Evolutionary conservation across 176 grass and related monocot species (phyloP).

Genomic region (Leersia perrieri): DNA sequence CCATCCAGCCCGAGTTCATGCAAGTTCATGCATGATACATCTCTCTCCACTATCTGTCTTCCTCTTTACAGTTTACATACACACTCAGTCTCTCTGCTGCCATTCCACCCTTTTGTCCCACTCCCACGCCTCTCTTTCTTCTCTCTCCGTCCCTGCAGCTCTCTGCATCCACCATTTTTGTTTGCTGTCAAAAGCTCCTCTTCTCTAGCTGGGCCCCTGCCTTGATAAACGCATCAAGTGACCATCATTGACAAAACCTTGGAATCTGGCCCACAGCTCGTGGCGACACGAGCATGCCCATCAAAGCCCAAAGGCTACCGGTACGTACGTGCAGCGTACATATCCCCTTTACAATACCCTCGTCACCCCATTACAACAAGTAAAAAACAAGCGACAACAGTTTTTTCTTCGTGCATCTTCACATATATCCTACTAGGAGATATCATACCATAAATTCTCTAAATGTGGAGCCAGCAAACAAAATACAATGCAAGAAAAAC

Average conservation of each 20-base stretch:
- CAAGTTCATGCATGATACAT: neutral
- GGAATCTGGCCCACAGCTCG: constrained; percentile 37
- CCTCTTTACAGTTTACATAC: neutral
- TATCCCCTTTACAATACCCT: constrained; percentile 10
- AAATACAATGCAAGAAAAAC: neutral
- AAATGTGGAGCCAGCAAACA: neutral
- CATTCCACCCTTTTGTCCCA: constrained; percentile 50
- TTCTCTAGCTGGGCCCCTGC: constrained; percentile 12
- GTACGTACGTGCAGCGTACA: neutral
- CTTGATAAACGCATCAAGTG: constrained; percentile 52
- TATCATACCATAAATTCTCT: neutral
- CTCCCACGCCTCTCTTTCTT: neutral
- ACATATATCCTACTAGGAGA: neutral
- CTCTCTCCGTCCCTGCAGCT: constrained; percentile 20
- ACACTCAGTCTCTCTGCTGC: neutral
- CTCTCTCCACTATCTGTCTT: neutral
- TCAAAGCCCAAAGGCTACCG: constrained; percentile 23
- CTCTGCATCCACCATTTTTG: constrained; percentile 39
- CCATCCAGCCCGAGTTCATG: neutral
- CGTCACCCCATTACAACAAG: neutral
- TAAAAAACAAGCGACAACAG: neutral
- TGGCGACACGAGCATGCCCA: constrained; percentile 25
- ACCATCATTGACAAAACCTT: constrained; percentile 42
- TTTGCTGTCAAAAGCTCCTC: constrained; percentile 41
- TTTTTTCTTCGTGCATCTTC: neutral